These are phyloP conservation scores for Letharia lupina DNA, from an alignment of 495 filamentous ascomycete species.

Conservation along the genomic window DNA sequence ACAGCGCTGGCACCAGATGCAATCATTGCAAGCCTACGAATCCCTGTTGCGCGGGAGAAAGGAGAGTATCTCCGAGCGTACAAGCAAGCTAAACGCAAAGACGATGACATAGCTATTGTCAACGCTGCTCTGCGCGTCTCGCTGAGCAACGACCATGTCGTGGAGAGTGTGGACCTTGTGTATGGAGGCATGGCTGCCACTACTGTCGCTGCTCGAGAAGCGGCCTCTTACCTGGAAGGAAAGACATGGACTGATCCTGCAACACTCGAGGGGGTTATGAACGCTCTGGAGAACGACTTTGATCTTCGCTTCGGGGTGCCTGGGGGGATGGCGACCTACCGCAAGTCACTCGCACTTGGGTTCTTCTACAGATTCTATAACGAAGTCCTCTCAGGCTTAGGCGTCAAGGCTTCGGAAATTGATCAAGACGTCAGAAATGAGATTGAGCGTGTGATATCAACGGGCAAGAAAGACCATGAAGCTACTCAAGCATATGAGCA, in stretches of 20 bases:
- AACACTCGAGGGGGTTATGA: conserved; percentile 83
- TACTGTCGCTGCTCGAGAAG: conserved; percentile 73
- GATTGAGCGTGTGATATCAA: conserved; percentile 53
- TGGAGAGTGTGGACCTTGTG: conserved; percentile 64
- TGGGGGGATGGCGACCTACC: conserved; percentile 92
- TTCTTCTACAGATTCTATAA: conserved; percentile 36
- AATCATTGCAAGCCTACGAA: conserved; percentile 76
- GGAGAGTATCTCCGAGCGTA: conserved; percentile 70
- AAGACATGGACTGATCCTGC: conserved; percentile 70
- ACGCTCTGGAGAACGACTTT: conserved; percentile 77
- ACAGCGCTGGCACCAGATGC: conserved; percentile 77
- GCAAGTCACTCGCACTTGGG: conserved; percentile 73
- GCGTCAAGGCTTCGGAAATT: conserved; percentile 35
- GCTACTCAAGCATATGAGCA: conserved; percentile 58
- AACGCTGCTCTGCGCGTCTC: conserved; percentile 70
- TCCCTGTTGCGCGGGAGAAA: conserved; percentile 62
- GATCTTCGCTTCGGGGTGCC: conserved; percentile 77
- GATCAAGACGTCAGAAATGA: conserved; percentile 49
- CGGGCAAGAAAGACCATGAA: conserved; percentile 49
- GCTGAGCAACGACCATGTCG: conserved; percentile 54
- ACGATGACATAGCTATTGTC: conserved; percentile 95
- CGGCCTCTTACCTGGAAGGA: conserved; percentile 60
- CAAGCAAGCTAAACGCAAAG: conserved; percentile 92
- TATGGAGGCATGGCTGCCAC: conserved; percentile 89
- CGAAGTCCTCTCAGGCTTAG: conserved; percentile 42